phyloP scores from a whole-genome alignment of 257 asterid species.

The Gardenia jasminoides region DNA sequence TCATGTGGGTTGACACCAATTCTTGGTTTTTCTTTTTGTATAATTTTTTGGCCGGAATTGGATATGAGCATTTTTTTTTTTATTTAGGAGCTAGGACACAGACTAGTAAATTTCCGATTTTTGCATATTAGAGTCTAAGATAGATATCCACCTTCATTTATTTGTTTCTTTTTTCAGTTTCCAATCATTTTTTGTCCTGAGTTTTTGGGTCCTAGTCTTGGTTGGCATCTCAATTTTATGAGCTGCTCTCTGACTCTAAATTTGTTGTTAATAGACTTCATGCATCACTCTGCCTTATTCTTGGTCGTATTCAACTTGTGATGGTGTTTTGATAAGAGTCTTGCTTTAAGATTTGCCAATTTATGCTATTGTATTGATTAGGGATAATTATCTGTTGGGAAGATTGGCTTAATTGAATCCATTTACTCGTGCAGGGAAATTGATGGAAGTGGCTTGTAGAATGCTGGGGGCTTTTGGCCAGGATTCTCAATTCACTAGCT shows the following conservation, averaged over 20 bases:
- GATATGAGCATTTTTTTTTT: no score
- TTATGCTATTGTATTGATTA: neutral
- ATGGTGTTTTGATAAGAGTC: neutral
- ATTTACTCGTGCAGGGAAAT: constrained; percentile 54
- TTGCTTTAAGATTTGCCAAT: neutral
- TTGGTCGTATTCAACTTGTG: neutral
- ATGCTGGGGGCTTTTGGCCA: constrained; percentile 74
- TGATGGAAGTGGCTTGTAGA: constrained; percentile 80
- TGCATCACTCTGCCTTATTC: neutral
- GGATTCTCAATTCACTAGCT: constrained; percentile 56
- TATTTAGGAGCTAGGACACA: no score
- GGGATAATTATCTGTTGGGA: neutral
- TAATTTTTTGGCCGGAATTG: no score
- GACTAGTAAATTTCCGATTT: neutral
- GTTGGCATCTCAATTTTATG: neutral
- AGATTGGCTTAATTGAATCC: neutral
- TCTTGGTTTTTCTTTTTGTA: no score
- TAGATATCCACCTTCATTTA: neutral
- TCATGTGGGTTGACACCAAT: no score
- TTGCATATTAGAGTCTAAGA: neutral
- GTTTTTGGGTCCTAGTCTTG: neutral
- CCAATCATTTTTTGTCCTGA: neutral
- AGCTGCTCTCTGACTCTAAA: neutral
- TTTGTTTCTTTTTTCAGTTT: neutral
- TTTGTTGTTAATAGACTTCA: neutral